phyloP scores from a whole-genome alignment of 176 grass and related monocot species.

The Zizania latifolia region DNA sequence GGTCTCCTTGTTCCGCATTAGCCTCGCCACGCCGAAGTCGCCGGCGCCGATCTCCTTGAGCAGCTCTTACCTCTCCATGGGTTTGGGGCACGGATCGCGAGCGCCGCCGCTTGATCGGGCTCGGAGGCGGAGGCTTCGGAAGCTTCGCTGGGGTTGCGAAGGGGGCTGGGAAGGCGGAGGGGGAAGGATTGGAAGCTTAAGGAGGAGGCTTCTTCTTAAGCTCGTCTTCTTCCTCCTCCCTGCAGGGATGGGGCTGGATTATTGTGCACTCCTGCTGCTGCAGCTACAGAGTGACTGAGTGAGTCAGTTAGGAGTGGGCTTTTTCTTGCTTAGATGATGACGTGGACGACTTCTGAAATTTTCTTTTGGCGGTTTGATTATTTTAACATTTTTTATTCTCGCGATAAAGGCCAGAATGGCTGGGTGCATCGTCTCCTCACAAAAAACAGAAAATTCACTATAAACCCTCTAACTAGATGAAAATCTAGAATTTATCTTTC shows the following conservation, averaged over 20 bases:
- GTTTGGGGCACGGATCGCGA: not conserved
- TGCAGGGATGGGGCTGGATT: constrained; percentile 16
- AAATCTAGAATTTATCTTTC: no score
- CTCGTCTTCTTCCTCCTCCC: not conserved
- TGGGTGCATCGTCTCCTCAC: no score
- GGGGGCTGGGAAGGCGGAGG: not conserved
- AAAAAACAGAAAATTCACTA: no score
- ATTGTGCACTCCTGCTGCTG: not conserved
- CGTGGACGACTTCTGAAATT: not conserved
- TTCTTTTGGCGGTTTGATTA: not conserved
- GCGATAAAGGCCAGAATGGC: not conserved
- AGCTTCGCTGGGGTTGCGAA: not conserved
- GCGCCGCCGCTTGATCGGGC: not conserved
- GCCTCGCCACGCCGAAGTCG: constrained; percentile 77
- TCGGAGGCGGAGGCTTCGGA: not conserved
- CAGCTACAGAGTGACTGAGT: not conserved
- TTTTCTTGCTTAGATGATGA: constrained; percentile 26
- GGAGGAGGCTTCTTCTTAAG: not conserved
- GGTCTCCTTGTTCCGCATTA: constrained; percentile 89
- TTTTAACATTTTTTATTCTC: not conserved
- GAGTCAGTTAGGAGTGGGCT: not conserved
- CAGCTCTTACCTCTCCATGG: constrained; percentile 97
- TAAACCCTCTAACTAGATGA: no score
- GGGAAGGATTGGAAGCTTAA: constrained; percentile 52
- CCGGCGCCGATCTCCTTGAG: constrained; percentile 89